Percentiles rank a stretch among this genome's conserved stretches.
Conservation (phyloP, 2,329 filamentous ascomycete genomes). For the Cercospora zeina region DNA sequence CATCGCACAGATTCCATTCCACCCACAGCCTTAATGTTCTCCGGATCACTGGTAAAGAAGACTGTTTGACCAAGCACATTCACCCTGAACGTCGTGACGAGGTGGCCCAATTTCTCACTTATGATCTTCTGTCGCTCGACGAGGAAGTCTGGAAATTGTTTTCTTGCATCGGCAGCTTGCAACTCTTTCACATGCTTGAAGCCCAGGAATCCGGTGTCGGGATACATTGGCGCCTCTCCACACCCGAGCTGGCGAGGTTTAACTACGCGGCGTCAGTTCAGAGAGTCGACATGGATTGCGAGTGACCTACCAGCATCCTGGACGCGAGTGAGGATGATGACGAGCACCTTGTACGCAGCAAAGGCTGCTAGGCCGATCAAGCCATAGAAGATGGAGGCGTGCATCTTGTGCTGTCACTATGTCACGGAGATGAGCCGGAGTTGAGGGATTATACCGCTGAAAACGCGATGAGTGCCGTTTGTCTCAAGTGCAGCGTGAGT, state of each 20-base stretch:
- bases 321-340: slow-evolving; percentile 23
- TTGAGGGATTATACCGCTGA: neutral
- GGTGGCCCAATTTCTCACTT: slow-evolving; percentile 30
- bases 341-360: slow-evolving; percentile 31
- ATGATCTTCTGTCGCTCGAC: slow-evolving; percentile 33
- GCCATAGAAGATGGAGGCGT: slow-evolving; percentile 29
- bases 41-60: slow-evolving; percentile 38
- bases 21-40: slow-evolving; percentile 40
- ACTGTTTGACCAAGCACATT: slow-evolving; percentile 33
- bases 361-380: slow-evolving; percentile 31
- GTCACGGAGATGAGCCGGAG: neutral
- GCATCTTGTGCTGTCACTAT: slow-evolving; percentile 24
- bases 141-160: slow-evolving; percentile 37
- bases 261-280: slow-evolving; percentile 23
- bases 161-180: slow-evolving; percentile 34
- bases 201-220: slow-evolving; percentile 35
- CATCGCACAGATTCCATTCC: neutral
- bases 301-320: slow-evolving; percentile 24
- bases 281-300: neutral
- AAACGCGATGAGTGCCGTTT: neutral
- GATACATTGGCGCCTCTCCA: slow-evolving; percentile 31
- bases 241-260: slow-evolving; percentile 33
- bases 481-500: neutral
- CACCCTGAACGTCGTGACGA: slow-evolving; percentile 34
- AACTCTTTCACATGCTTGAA: slow-evolving; percentile 35